These are phyloP conservation scores for Cutaneotrichosporon curvatum DNA, from an alignment of 1,284 basidiomycete genomes.

Conservation along the genomic window DNA sequence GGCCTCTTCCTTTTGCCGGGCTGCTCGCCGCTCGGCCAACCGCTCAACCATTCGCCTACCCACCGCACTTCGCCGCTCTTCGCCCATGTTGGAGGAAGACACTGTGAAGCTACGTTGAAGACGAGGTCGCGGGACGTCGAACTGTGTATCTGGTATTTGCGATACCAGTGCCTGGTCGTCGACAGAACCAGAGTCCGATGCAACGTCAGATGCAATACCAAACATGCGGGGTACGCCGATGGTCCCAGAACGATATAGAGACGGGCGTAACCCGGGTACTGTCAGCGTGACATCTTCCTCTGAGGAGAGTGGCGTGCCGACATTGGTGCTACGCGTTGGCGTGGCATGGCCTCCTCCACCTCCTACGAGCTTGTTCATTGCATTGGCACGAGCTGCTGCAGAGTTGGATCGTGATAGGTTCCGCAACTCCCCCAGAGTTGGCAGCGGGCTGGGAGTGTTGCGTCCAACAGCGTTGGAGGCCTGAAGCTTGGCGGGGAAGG, in stretches of 20 bases:
- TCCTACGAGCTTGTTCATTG: conserved; percentile 45
- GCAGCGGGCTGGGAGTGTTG: conserved; percentile 40
- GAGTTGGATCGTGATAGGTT: conserved; percentile 45
- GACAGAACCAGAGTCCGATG: background rate
- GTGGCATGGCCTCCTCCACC: conserved; percentile 18
- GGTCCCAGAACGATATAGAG: conserved; percentile 32
- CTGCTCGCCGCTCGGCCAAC: conserved; percentile 36
- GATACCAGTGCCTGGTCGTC: background rate
- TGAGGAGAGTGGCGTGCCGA: conserved; percentile 5
- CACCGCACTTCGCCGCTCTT: conserved; percentile 45
- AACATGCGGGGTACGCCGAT: conserved; percentile 30
- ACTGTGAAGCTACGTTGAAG: conserved; percentile 44
- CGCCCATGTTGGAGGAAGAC: conserved; percentile 41
- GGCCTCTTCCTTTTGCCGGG: conserved; percentile 34
- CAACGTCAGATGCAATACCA: conserved; percentile 5
- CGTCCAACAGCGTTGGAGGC: conserved; percentile 14
- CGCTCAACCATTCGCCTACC: conserved; percentile 45
- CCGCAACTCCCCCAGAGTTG: conserved; percentile 37
- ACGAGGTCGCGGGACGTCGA: conserved; percentile 30
- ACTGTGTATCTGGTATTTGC: conserved; percentile 11
- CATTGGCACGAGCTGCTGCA: conserved; percentile 39
- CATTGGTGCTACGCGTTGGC: conserved; percentile 7
- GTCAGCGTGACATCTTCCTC: conserved; percentile 21
- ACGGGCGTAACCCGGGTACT: conserved; percentile 12
- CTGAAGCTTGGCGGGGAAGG: conserved; percentile 11